These are phyloP conservation scores for Volvox africanus DNA, from an alignment of 139 green algal genomes.

Conservation along the genomic window DNA sequence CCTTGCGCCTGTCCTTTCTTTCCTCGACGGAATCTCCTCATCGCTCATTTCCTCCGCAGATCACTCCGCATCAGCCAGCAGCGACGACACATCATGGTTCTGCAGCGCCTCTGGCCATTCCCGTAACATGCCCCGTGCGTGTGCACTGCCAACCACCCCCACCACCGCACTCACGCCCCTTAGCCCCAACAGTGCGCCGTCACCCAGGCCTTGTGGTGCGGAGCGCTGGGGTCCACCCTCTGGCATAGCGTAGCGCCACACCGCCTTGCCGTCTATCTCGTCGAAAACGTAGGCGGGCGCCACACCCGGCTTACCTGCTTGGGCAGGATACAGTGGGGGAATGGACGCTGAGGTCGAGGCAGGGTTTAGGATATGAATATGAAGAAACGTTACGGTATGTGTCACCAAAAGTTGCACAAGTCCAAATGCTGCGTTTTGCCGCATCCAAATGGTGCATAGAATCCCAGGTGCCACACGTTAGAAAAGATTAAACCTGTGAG, in stretches of 20 bases:
- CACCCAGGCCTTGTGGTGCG: conserved; percentile 70
- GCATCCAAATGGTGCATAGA: too few species aligned
- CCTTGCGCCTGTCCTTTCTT: too few species aligned
- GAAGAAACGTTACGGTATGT: too few species aligned
- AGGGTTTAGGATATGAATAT: too few species aligned
- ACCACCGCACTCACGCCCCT: conserved; percentile 69
- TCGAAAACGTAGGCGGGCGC: conserved; percentile 70
- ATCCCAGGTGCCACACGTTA: too few species aligned
- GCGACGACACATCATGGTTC: conserved; percentile 30
- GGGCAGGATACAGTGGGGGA: not conserved
- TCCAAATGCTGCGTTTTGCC: too few species aligned
- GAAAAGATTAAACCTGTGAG: too few species aligned
- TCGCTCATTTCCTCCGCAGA: not conserved
- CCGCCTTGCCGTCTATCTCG: conserved; percentile 48
- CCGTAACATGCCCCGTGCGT: conserved; percentile 85
- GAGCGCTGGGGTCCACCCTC: conserved; percentile 47
- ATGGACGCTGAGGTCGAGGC: too few species aligned
- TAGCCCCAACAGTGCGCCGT: conserved; percentile 66
- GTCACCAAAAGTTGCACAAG: too few species aligned
- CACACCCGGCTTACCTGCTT: conserved; percentile 23
- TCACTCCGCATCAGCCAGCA: conserved; percentile 48
- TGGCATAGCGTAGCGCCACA: conserved; percentile 83
- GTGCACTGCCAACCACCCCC: conserved; percentile 86
- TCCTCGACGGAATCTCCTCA: not conserved
- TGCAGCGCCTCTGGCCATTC: conserved; percentile 65